A percentile compares a stretch with the other conserved stretches of the same genome.
Evolutionary conservation across 768 basidiomycete genomes (phyloP).

Genomic region (Russula foetens): DNA sequence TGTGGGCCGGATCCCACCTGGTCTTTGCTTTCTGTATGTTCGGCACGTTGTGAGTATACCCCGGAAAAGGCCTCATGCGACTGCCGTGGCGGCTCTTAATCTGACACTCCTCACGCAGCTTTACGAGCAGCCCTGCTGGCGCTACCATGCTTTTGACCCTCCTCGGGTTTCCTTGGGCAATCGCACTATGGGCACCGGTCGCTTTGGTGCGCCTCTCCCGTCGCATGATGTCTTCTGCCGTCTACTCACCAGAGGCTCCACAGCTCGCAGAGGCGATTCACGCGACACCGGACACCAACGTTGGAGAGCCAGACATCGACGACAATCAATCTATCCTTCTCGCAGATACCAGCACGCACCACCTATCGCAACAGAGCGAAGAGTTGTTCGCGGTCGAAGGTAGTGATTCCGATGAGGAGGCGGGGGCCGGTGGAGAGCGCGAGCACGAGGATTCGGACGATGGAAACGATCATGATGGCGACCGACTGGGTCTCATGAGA

Average conservation of each 20-base stretch:
- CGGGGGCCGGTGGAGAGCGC: slow-evolving; percentile 13
- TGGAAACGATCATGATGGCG: slow-evolving; percentile 18
- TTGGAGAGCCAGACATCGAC: slow-evolving; percentile 20
- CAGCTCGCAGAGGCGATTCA: slow-evolving; percentile 78
- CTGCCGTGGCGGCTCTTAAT: background rate
- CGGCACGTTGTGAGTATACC: slow-evolving; percentile 63
- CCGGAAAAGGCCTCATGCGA: background rate
- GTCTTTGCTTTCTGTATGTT: slow-evolving; percentile 74
- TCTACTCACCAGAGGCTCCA: background rate
- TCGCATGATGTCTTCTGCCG: background rate
- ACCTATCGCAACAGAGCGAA: slow-evolving; percentile 18
- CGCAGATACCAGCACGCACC: slow-evolving; percentile 30
- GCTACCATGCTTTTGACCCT: slow-evolving; percentile 70
- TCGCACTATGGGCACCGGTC: slow-evolving; percentile 91
- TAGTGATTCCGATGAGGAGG: slow-evolving; percentile 12
- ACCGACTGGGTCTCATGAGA: slow-evolving; percentile 14
- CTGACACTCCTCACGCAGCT: slow-evolving; percentile 34
- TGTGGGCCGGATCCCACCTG: slow-evolving; percentile 76
- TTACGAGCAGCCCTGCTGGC: slow-evolving; percentile 59
- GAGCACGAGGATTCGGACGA: slow-evolving; percentile 27
- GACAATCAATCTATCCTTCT: slow-evolving; percentile 33
- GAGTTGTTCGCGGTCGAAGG: slow-evolving; percentile 28
- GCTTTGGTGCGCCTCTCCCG: slow-evolving; percentile 52
- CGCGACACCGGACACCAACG: slow-evolving; percentile 39
- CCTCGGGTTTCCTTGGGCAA: slow-evolving; percentile 89